Percentiles rank a stretch among this genome's conserved stretches.
Evolutionary conservation across 2,329 filamentous ascomycete genomes (phyloP).

Genomic region (Scedosporium minutisporum): DNA sequence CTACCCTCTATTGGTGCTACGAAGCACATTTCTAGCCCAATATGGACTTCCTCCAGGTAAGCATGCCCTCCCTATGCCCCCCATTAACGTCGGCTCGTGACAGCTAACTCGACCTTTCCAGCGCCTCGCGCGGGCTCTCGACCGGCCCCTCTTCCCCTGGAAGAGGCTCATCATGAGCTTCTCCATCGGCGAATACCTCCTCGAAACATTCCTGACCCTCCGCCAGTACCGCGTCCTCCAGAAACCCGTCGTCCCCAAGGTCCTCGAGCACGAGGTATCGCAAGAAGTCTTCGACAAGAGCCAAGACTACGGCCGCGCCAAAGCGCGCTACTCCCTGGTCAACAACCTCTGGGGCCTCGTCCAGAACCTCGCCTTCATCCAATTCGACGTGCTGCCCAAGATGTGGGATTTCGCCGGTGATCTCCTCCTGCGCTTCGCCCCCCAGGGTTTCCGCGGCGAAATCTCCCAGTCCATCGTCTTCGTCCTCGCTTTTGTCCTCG

Average conservation of each 20-base stretch:
- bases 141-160: slow-evolving; percentile 92
- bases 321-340: slow-evolving; percentile 80
- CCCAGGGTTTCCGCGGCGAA: slow-evolving; percentile 74
- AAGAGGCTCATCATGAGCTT: slow-evolving; percentile 94
- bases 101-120: slow-evolving; percentile 19
- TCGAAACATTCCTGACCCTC: slow-evolving; percentile 81
- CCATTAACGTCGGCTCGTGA: slow-evolving; percentile 4
- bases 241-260: slow-evolving; percentile 70
- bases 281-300: slow-evolving; percentile 90
- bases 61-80: neutral
- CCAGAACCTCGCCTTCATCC: slow-evolving; percentile 82
- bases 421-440: slow-evolving; percentile 64
- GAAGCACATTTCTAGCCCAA: neutral
- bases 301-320: slow-evolving; percentile 82
- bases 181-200: slow-evolving; percentile 79
- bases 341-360: slow-evolving; percentile 75
- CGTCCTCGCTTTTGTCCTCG: slow-evolving; percentile 74
- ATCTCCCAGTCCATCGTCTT: slow-evolving; percentile 91
- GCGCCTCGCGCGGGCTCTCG: slow-evolving; percentile 75
- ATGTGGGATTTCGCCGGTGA: slow-evolving; percentile 77
- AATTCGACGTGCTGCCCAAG: slow-evolving; percentile 82
- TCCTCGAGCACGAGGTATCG: slow-evolving; percentile 79
- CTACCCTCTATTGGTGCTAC: neutral
- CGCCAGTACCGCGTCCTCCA: slow-evolving; percentile 86
- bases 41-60: slow-evolving; percentile 8